Evolutionary conservation across 371 early-diverging fungal species (phyloP).

Genomic region (Apophysomyces sp.): DNA sequence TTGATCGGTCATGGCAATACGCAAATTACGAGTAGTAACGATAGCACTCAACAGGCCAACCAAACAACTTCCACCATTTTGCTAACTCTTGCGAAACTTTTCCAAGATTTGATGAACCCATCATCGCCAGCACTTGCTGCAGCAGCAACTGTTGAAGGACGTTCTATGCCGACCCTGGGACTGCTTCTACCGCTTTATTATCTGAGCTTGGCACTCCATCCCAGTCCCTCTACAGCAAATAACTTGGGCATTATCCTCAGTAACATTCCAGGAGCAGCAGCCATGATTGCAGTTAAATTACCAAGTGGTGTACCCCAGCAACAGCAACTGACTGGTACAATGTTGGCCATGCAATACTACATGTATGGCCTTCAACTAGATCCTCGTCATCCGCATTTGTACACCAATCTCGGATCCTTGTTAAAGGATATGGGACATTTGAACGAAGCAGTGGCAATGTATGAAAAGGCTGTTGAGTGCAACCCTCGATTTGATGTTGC

Average conservation of each 20-base stretch:
- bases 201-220: constrained; percentile 73
- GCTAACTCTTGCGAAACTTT: constrained; percentile 83
- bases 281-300: constrained; percentile 49
- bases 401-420: constrained; percentile 87
- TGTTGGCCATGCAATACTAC: constrained; percentile 81
- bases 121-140: constrained; percentile 43
- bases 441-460: constrained; percentile 83
- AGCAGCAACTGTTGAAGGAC: constrained; percentile 37
- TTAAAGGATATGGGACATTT: constrained; percentile 87
- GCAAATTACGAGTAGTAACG: not conserved
- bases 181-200: constrained; percentile 82
- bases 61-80: constrained; percentile 79
- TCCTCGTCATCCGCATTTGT: constrained; percentile 84
- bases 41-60: constrained; percentile 58
- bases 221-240: constrained; percentile 89
- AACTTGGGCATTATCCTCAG: constrained; percentile 85
- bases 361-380: constrained; percentile 85
- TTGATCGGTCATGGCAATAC: constrained; percentile 23
- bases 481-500: constrained; percentile 91
- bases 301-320: constrained; percentile 13
- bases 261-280: constrained; percentile 63
- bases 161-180: constrained; percentile 56
- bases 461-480: constrained; percentile 84
- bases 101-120: constrained; percentile 72
- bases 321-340: constrained; percentile 61